These are phyloP conservation scores for Nicotiana otophora DNA, from an alignment of 257 asterid genomes.

Conservation along the genomic window DNA sequence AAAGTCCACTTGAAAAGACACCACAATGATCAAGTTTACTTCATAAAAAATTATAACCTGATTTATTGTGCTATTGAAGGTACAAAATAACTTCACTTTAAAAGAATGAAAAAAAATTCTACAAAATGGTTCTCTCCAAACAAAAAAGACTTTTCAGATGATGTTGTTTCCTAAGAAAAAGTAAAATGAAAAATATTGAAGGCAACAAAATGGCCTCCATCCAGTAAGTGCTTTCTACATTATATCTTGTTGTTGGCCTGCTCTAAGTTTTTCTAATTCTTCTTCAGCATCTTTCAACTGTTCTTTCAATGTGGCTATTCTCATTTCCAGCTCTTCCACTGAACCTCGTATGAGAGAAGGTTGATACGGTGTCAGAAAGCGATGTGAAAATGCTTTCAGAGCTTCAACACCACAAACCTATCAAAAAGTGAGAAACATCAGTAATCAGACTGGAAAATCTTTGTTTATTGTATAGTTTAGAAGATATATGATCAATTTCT, in stretches of 20 bases:
- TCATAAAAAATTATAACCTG: neutral
- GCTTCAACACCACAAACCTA: slow-evolving; percentile 91
- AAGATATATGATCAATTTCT: neutral
- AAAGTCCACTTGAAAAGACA: neutral
- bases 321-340: slow-evolving; percentile 58
- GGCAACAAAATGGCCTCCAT: neutral
- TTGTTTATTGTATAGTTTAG: neutral
- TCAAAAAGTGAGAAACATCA: neutral
- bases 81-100: neutral
- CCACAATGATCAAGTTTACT: neutral
- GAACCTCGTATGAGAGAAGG: slow-evolving; percentile 59
- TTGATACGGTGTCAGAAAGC: slow-evolving; percentile 58
- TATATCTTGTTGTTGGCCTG: slow-evolving; percentile 58
- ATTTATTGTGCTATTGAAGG: neutral
- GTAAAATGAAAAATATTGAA: neutral
- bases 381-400: slow-evolving; percentile 54
- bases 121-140: neutral
- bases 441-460: neutral
- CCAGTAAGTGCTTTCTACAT: neutral
- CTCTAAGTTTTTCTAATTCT: slow-evolving; percentile 54
- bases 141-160: neutral
- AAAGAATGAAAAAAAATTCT: neutral
- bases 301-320: slow-evolving; percentile 51
- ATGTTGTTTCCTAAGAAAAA: neutral
- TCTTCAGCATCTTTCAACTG: slow-evolving; percentile 67